Percentiles rank a stretch among this genome's conserved stretches.
These are phyloP conservation scores for Penicillium sclerotigenum DNA, from an alignment of 2,329 filamentous ascomycete species.

Conservation along the genomic window DNA sequence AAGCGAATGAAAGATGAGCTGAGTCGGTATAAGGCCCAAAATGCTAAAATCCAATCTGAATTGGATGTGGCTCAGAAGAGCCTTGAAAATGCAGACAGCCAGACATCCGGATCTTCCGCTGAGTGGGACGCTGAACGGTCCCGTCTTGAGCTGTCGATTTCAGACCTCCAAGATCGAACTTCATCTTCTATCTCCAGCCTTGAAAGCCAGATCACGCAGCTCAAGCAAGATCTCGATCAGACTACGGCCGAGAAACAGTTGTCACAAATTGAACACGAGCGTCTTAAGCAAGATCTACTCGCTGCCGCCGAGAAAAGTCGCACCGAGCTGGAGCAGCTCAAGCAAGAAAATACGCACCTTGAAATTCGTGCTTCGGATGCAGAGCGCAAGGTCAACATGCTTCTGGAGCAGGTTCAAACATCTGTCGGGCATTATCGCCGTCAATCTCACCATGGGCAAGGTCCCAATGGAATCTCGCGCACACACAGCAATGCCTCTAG, in stretches of 20 bases:
- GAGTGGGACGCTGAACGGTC: constrained; percentile 75
- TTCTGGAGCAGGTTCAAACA: constrained; percentile 90
- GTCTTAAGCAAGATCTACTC: constrained; percentile 57
- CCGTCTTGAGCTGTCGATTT: constrained; percentile 65
- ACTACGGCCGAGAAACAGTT: constrained; percentile 67
- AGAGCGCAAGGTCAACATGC: constrained; percentile 85
- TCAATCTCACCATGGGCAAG: constrained; percentile 53
- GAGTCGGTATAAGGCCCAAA: constrained; percentile 85
- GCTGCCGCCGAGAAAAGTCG: constrained; percentile 54
- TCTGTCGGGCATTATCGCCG: constrained; percentile 94
- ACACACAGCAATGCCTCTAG: constrained; percentile 55
- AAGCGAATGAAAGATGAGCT: constrained; percentile 98
- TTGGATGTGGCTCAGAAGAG: constrained; percentile 65
- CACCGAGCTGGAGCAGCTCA: constrained; percentile 74
- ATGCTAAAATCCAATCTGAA: constrained; percentile 76
- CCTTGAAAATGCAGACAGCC: constrained; percentile 39
- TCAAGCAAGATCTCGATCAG: constrained; percentile 67
- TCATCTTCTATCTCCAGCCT: constrained; percentile 63
- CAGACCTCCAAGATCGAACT: constrained; percentile 66
- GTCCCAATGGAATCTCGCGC: constrained; percentile 45
- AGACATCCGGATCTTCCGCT: constrained; percentile 46
- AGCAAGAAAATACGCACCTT: constrained; percentile 74
- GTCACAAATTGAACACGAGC: constrained; percentile 56
- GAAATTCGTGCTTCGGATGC: constrained; percentile 84
- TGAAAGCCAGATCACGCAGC: constrained; percentile 65